Base-by-base conservation (phyloP, 169 alveolate genomes). In the Besnoitia besnoiti region DNA sequence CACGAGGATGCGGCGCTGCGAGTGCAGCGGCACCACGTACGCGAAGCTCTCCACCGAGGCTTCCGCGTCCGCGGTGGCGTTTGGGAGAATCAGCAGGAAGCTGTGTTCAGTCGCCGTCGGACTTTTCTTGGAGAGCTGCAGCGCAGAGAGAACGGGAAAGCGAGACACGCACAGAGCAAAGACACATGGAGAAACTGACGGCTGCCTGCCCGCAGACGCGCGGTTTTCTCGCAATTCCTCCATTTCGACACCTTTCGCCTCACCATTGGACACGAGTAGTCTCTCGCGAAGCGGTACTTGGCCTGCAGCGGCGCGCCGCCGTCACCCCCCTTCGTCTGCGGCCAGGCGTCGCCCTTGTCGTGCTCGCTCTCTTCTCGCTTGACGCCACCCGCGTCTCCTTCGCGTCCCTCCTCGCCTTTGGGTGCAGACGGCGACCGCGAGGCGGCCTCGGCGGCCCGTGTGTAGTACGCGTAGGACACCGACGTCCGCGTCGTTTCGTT, bases 211-310 rank as follows among this genome's bases (percentile, higher is more conserved):
- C 30, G 85, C 27, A 76, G 50, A 76, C 44, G 85, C 16, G 49
- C 49, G 4, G 51, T 35, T 62, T 62, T 8, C 14, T 30, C 19
- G 39, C 33, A 62, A 27, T 4, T 10, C 7, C 39, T 8, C 39
- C 79, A 33, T 33, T 27, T 62, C 19, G 33, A 10, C 79, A 8
- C 39, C 39, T 8, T 8, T 62, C 33, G 44, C 44, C 85, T 76
- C 50, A 35, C 85, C 24, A 76, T 19, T 12, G 8, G 85, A 27
- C 50, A 76, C 16, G 50, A 16, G 49, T 76, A 76, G 49, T 33
- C 44, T 35, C 85, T n/a, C n/a, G 85, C 12, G 85, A 76, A 76
- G 46, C 85, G 46, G n/a, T 76, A 76, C 49, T 39, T 76, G 14
- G 55, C 51, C 27, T 76, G 19, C 50, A 35, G 85, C 49, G 44